Evolutionary conservation across 306 rosid species (phyloP).

Genomic region (Bauhinia variegata): DNA sequence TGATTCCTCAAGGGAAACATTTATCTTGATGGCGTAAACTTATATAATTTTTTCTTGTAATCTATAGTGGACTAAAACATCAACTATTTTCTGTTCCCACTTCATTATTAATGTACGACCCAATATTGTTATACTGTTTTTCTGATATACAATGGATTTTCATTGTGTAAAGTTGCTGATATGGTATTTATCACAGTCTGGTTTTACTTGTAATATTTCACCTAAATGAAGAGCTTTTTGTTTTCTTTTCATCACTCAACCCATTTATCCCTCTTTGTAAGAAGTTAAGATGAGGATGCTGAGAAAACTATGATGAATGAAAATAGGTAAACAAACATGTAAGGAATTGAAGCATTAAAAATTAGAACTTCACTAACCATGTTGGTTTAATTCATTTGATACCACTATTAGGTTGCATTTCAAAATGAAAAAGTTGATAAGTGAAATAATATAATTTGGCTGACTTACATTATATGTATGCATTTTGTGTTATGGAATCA

Average conservation of each 20-base stretch:
- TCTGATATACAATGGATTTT: background rate
- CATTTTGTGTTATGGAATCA: constrained; percentile 11
- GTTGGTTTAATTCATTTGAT: constrained; percentile 8
- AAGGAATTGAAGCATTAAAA: background rate
- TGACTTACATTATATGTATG: constrained; percentile 16
- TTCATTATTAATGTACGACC: background rate
- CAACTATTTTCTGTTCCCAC: too few species aligned
- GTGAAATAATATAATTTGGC: background rate
- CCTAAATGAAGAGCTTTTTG: too few species aligned
- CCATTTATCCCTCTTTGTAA: too few species aligned
- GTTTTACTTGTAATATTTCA: background rate
- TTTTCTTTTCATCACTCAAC: too few species aligned
- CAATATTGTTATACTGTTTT: background rate
- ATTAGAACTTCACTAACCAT: constrained; percentile 5
- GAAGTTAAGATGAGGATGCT: constrained; percentile 4
- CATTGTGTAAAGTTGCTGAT: background rate
- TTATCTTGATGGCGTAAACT: too few species aligned
- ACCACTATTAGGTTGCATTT: background rate
- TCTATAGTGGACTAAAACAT: background rate
- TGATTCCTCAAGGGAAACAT: too few species aligned
- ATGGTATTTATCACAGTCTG: background rate
- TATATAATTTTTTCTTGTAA: background rate
- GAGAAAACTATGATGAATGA: background rate
- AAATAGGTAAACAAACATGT: background rate
- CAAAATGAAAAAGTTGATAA: constrained; percentile 12